Conservation (phyloP, 441 rosid species). For the Mallotus repandus region DNA sequence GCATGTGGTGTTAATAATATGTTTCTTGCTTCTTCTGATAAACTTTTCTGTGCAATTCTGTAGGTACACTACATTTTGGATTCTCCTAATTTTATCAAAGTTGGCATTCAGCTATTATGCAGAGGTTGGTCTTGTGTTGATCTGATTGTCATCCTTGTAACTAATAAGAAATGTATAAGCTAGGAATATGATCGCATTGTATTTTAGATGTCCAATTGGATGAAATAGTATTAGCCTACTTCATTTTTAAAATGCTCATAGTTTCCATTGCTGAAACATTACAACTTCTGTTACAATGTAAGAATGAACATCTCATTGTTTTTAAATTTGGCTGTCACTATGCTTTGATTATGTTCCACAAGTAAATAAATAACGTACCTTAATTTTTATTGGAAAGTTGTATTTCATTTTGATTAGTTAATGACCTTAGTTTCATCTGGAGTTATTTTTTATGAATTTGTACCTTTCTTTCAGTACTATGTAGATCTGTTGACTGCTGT, state of each 20-base stretch:
- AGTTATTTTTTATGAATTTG: background rate
- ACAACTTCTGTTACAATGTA: background rate
- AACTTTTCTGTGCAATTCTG: background rate
- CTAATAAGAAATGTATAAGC: background rate
- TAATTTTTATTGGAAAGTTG: background rate
- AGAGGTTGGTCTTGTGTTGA: constrained; percentile 61
- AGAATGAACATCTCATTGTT: background rate
- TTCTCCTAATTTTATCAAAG: constrained; percentile 78
- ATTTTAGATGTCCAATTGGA: background rate
- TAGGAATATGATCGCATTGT: background rate
- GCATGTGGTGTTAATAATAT: constrained; percentile 14
- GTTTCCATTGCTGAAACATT: background rate
- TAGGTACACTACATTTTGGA: constrained; percentile 96
- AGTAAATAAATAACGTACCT: background rate
- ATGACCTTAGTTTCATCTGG: background rate
- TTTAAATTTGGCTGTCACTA: background rate
- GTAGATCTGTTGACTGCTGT: background rate
- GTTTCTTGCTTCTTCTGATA: constrained; percentile 29
- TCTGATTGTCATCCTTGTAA: background rate
- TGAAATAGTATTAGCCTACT: background rate
- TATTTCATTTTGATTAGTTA: background rate
- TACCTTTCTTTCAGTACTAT: background rate
- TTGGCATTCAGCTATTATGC: constrained; percentile 94
- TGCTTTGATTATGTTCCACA: background rate
- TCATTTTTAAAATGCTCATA: background rate